These are phyloP conservation scores for Ananas comosus DNA, from an alignment of 176 grass and related monocot species.

Conservation along the genomic window DNA sequence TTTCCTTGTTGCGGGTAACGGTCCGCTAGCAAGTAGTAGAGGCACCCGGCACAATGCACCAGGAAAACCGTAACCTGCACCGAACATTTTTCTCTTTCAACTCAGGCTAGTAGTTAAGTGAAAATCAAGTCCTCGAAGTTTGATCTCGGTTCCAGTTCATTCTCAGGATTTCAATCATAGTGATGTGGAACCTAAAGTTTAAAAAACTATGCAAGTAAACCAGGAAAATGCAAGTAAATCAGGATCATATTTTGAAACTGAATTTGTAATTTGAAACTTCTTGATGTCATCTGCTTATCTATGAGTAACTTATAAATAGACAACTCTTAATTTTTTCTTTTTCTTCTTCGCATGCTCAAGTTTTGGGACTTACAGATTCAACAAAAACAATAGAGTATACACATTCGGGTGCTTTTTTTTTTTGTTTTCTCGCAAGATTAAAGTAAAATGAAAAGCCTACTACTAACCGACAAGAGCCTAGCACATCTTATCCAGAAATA, in stretches of 20 bases:
- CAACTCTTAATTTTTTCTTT: neutral
- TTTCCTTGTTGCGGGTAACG: conserved; percentile 62
- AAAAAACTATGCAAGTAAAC: neutral
- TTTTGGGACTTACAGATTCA: neutral
- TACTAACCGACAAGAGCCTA: conserved; percentile 47
- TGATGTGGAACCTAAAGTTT: too few species aligned
- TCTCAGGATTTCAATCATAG: neutral
- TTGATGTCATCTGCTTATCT: neutral
- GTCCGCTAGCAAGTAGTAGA: conserved; percentile 82
- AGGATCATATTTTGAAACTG: neutral
- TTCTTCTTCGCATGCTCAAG: neutral
- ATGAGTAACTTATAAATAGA: conserved; percentile 9
- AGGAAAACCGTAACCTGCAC: conserved; percentile 83
- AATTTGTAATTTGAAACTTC: neutral
- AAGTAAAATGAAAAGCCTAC: neutral
- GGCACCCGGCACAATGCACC: conserved; percentile 80
- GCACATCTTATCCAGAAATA: conserved; percentile 89
- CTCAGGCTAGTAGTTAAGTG: neutral
- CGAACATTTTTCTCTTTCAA: neutral
- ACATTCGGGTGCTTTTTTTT: neutral
- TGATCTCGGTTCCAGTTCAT: neutral
- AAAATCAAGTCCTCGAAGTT: too few species aligned
- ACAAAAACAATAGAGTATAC: neutral
- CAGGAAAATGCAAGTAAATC: neutral
- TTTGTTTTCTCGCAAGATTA: neutral